These are phyloP conservation scores for Begonia loranthoides DNA, from an alignment of 306 rosid genomes.

Conservation along the genomic window DNA sequence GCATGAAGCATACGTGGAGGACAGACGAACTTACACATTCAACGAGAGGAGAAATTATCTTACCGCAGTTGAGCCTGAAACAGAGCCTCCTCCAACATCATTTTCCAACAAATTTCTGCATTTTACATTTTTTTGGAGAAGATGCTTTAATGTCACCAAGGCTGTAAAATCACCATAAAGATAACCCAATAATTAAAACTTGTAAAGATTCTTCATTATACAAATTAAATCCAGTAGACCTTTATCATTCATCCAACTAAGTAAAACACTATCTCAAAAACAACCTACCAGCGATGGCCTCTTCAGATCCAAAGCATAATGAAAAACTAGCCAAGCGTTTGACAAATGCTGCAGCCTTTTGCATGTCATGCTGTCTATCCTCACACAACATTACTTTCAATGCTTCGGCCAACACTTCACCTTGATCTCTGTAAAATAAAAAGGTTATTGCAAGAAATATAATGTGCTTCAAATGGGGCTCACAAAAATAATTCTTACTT, in stretches of 20 bases:
- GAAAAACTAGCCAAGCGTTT: constrained; percentile 78
- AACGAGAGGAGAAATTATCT: constrained; percentile 7
- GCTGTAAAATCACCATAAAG: constrained; percentile 29
- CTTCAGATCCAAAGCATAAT: constrained; percentile 63
- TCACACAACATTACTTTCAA: constrained; percentile 90
- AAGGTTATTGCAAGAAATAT: no score
- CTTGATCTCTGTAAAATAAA: constrained; percentile 55
- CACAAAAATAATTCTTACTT: no score
- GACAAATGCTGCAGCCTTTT: constrained; percentile 92
- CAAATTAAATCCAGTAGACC: no score
- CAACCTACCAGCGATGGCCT: constrained; percentile 75
- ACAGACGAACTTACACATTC: background rate
- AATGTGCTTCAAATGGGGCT: no score
- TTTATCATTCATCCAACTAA: background rate
- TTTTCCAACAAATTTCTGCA: constrained; percentile 94
- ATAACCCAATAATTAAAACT: constrained; percentile 13
- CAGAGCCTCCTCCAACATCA: constrained; percentile 92
- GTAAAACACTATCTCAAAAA: constrained; percentile 5
- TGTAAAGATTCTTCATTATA: background rate
- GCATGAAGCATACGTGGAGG: background rate
- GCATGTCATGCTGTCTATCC: constrained; percentile 97
- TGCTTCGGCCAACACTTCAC: constrained; percentile 85
- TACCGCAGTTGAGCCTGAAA: constrained; percentile 66
- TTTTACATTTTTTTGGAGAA: constrained; percentile 80
- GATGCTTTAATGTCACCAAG: constrained; percentile 77